Evolutionary conservation across 352 stramenopile genomes (phyloP).

Genomic region (Pythium biforme): DNA sequence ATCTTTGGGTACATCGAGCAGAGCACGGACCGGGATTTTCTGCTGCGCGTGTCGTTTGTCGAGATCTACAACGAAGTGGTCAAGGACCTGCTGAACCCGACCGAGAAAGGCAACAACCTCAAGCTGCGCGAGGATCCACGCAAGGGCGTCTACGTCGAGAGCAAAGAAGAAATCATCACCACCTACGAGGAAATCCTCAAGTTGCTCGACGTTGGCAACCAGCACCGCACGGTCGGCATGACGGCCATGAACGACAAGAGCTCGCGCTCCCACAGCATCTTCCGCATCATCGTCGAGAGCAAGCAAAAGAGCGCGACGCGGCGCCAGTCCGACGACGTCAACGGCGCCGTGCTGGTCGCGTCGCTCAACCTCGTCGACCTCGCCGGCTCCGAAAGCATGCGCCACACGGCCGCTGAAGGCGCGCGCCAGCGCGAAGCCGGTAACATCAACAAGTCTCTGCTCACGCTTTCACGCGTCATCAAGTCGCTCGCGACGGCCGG

Average conservation of each 20-base stretch:
- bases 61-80: constrained; percentile 99
- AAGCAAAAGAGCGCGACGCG: constrained; percentile 51
- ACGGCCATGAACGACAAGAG: constrained; percentile 84
- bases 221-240: constrained; percentile 56
- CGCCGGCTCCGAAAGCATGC: constrained; percentile 95
- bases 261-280: constrained; percentile 82
- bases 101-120: constrained; percentile 48
- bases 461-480: constrained; percentile 95
- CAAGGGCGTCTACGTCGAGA: constrained; percentile 97
- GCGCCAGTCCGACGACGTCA: constrained; percentile 58
- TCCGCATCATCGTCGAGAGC: constrained; percentile 81
- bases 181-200: constrained; percentile 60
- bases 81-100: constrained; percentile 90
- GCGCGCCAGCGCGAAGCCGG: constrained; percentile 94
- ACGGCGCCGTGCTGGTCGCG: constrained; percentile 89
- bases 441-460: constrained; percentile 97
- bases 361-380: constrained; percentile 98
- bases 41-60: constrained; percentile 96
- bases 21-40: constrained; percentile 89
- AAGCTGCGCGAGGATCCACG: constrained; percentile 93
- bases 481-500: constrained; percentile 56
- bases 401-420: constrained; percentile 94
- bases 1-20: constrained; percentile 91
- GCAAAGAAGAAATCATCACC: constrained; percentile 93
- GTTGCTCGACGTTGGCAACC: constrained; percentile 65